Evolutionary conservation across 2,329 filamentous ascomycete species (phyloP), one percentile per base, ranked within the genome.

Genomic region (Neoascochyta sp.): DNA sequence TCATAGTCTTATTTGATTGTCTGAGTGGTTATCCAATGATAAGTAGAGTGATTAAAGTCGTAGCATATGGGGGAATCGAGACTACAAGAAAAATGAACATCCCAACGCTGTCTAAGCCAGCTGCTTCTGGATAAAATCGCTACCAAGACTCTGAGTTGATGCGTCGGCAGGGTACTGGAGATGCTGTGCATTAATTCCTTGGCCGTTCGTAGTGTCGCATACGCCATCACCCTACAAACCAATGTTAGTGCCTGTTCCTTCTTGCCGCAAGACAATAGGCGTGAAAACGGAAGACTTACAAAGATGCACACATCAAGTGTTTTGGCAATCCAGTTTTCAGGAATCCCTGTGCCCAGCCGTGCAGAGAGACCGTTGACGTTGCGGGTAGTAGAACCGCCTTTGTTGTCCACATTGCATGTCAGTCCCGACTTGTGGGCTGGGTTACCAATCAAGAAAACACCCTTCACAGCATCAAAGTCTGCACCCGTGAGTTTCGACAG

Each of bases 281-380:
- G 7, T 9, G 6, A 21, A 16, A 5, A 21, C 7, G 3, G 6
- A 10, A 7, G 9, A 49, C 54, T 46, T 41, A 60, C 53, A 28
- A 33, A 53, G 18, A 52, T 56, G 34, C 60, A 64, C 6, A 63
- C 61, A 41, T 64, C 61, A 27, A 56, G 27, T 5, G 59, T 63
- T 53, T 62, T 63, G 15, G 36, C 27, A 2, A 59, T 32, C 60
- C 61, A 63, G 24, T 57, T 50, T 9, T 18, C 27, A 0, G 58
- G 57, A 20, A 63, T 54, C 0, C 33, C 36, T 1, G 13, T 13
- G 2, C 31, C 27, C 3, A 29, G 9, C 2, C 2, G 10, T 1
- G 22, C 41, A 24, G 31, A 36, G 25, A 49, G 6, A 1, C 60
- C 60, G 9, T 52, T 54, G 11, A 57, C 57, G 18, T 60, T 49